Conservation (phyloP, 225 moss, liverwort and hornwort genomes). For the Rhytidiadelphus loreus region DNA sequence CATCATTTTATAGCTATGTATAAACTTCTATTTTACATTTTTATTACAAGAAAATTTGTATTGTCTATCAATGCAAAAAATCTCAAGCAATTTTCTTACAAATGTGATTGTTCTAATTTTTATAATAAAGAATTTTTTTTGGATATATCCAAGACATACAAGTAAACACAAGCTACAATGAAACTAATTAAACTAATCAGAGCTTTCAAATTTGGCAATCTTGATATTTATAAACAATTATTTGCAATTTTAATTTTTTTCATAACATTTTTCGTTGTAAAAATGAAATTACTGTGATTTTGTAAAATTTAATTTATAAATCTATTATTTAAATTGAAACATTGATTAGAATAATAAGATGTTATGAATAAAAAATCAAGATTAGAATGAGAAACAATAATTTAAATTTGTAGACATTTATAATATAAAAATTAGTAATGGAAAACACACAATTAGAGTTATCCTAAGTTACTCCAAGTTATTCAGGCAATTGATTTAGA, state of each 20-base stretch:
- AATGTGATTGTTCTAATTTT: background rate
- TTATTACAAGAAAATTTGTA: background rate
- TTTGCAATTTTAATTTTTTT: background rate
- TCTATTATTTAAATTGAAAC: background rate
- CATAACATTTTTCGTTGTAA: background rate
- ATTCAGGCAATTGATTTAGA: background rate
- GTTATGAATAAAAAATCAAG: no score
- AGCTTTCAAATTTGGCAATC: background rate
- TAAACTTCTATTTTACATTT: background rate
- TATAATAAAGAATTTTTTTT: background rate
- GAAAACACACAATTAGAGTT: background rate
- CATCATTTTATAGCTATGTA: background rate
- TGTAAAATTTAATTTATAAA: background rate
- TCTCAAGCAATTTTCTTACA: background rate
- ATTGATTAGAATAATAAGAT: background rate
- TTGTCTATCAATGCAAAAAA: background rate
- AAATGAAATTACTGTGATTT: background rate
- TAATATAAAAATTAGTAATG: background rate
- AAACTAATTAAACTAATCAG: background rate
- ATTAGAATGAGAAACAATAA: background rate
- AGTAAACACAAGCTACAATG: no score
- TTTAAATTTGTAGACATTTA: background rate
- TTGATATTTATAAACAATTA: background rate
- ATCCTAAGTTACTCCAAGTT: no score
- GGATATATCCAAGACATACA: background rate